Base-by-base conservation (phyloP, 441 rosid genomes). In the Gossypium schwendimanii region DNA sequence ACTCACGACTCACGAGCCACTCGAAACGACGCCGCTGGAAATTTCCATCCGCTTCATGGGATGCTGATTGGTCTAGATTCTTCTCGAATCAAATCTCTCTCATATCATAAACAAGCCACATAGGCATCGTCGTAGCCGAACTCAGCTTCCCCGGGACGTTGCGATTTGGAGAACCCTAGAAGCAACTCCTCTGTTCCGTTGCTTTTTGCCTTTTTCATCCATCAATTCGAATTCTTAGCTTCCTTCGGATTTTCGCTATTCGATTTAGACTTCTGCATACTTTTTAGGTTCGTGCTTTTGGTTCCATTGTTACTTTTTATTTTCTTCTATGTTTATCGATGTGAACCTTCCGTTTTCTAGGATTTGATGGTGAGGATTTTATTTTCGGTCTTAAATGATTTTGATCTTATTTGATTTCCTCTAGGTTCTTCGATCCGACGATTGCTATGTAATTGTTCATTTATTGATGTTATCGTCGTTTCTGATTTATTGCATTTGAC, bases 11-110 rank as follows among this genome's bases (percentile, higher is more conserved):
- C 1, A 54, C 4, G 14, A 39, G 58, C 7, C 12, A 53, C 4
- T 1, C 8, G 7, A 21, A 73, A 73, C 68, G 74, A 50, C 71
- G 65, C 33, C 66, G 41, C 28, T 55, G 14, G 0, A 0, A 21
- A 39, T 49, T 52, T 24, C 58, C 24, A 15, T 61, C 39, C 53
- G 74, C 7, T 31, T 12, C 23, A n/a, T 20, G 53, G 11, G 33
- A 6, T 1, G 44, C 49, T 24, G 50, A 2, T 66, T 53, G 31
- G 17, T 78, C 72, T 26, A 74, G 81, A 78, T 74, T 64, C 62
- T 78, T 78, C 77, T 63, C n/a, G 75, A 72, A 61, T 14, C 33
- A 12, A 17, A 5, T 7, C 15, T 47, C 31, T 21, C 33, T 47
- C 47, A 21, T 45, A 31, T 45, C 50, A 44, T 18, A 70, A 36